phyloP scores from a whole-genome alignment of 495 filamentous ascomycete genomes.

The Letharia lupina region DNA sequence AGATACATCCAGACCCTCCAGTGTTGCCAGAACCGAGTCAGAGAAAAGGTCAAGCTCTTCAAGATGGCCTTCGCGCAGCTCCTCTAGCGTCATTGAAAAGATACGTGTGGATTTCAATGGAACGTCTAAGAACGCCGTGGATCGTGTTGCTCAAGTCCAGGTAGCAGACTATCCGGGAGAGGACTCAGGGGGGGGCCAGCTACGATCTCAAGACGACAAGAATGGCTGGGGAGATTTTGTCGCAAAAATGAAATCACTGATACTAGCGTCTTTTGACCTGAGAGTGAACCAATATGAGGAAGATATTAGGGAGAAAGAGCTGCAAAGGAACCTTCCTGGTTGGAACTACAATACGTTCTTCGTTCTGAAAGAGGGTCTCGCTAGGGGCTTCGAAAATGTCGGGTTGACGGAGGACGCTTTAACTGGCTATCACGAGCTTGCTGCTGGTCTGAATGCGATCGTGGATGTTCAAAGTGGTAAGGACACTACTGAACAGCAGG shows the following conservation, averaged over 20 bases:
- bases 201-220: conserved; percentile 49
- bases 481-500: conserved; percentile 48
- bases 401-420: conserved; percentile 93
- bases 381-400: conserved; percentile 89
- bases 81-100: conserved; percentile 80
- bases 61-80: conserved; percentile 67
- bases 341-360: conserved; percentile 99
- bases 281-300: conserved; percentile 93
- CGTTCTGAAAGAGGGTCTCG: conserved; percentile 89
- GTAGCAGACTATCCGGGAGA: conserved; percentile 44
- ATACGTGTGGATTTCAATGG: conserved; percentile 86
- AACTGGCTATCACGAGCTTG: conserved; percentile 85
- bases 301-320: conserved; percentile 88
- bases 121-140: conserved; percentile 63
- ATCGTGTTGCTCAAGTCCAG: conserved; percentile 79
- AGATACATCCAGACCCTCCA: conserved; percentile 48
- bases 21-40: conserved; percentile 34
- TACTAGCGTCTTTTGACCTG: conserved; percentile 81
- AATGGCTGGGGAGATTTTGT: conserved; percentile 75
- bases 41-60: conserved; percentile 43
- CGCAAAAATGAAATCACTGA: conserved; percentile 75
- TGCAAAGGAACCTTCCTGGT: conserved; percentile 77
- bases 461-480: conserved; percentile 61
- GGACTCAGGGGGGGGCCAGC: conserved; percentile 5
- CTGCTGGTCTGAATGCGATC: conserved; percentile 71